Evolutionary conservation across 148 eudicot species (phyloP).

Genomic region (Chenopodium quinoa): DNA sequence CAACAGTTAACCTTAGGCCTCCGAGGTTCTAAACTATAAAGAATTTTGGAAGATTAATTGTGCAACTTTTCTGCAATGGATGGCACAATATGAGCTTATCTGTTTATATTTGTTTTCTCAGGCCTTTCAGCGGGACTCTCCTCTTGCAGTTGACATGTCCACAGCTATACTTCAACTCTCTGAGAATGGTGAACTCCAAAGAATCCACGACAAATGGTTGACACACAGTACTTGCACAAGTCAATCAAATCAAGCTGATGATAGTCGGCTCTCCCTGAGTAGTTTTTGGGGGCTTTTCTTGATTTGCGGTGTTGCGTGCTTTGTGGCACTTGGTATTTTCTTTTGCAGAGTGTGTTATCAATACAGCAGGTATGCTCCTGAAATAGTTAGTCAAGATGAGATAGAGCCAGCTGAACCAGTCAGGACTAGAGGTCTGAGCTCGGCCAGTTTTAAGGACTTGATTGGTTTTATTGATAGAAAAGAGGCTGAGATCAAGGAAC

Average conservation of each 20-base stretch:
- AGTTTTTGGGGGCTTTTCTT: slow-evolving; percentile 97
- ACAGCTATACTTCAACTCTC: slow-evolving; percentile 75
- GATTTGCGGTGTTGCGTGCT: slow-evolving; percentile 69
- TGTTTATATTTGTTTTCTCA: slow-evolving; percentile 20
- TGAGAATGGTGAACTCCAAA: slow-evolving; percentile 69
- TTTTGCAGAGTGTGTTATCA: slow-evolving; percentile 53
- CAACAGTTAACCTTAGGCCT: background rate
- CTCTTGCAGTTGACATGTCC: slow-evolving; percentile 73
- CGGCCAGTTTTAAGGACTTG: slow-evolving; percentile 53
- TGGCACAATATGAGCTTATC: background rate
- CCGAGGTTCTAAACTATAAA: background rate
- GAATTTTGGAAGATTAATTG: background rate
- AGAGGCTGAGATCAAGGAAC: slow-evolving; percentile 60
- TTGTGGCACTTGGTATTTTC: slow-evolving; percentile 51
- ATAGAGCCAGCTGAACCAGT: slow-evolving; percentile 40
- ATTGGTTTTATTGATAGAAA: slow-evolving; percentile 57
- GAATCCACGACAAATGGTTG: slow-evolving; percentile 86
- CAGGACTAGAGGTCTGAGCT: slow-evolving; percentile 35
- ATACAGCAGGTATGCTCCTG: slow-evolving; percentile 52
- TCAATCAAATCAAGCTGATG: slow-evolving; percentile 37
- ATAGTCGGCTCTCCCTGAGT: slow-evolving; percentile 52
- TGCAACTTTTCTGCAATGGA: too few species aligned
- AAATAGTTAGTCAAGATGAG: slow-evolving; percentile 32
- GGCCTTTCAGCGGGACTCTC: slow-evolving; percentile 80
- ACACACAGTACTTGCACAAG: slow-evolving; percentile 40